Evolutionary conservation across 305 asterid genomes (phyloP).

Genomic region (Fraxinus nigra): DNA sequence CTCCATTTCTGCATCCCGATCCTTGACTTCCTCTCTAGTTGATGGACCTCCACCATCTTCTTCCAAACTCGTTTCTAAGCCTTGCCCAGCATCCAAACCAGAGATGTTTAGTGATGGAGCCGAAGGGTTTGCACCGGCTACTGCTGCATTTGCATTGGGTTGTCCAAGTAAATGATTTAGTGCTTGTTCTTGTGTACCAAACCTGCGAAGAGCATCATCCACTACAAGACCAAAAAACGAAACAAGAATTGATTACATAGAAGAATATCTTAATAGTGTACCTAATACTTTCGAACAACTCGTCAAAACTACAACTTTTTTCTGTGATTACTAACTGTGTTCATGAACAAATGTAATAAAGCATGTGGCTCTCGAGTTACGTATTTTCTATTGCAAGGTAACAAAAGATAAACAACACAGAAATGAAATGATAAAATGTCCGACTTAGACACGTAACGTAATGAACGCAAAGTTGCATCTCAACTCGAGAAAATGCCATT

Average conservation of each 20-base stretch:
- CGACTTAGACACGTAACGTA: not conserved
- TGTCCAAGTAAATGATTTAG: slow-evolving; percentile 45
- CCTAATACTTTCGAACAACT: not conserved
- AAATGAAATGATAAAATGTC: not conserved
- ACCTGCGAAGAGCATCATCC: slow-evolving; percentile 49
- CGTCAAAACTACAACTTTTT: not conserved
- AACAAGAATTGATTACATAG: not conserved
- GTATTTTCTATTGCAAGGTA: not conserved
- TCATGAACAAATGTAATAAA: not conserved
- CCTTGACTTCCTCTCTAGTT: slow-evolving; percentile 6
- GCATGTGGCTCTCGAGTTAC: not conserved
- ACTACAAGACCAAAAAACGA: slow-evolving; percentile 30
- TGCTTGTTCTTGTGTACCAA: slow-evolving; percentile 52
- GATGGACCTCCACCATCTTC: slow-evolving; percentile 35
- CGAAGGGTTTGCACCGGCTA: slow-evolving; percentile 14
- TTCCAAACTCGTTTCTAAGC: slow-evolving; percentile 24
- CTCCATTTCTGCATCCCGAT: slow-evolving; percentile 81
- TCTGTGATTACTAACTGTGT: not conserved
- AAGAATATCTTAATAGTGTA: not conserved
- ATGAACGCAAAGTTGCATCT: not conserved
- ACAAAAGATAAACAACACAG: not conserved
- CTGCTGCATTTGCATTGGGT: slow-evolving; percentile 24
- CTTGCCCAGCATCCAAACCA: slow-evolving; percentile 16
- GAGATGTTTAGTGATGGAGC: slow-evolving; percentile 12
- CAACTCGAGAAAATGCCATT: not conserved